These are phyloP conservation scores for Fusarium neocosmosporiellum DNA, from an alignment of 2,329 filamentous ascomycete genomes.

Conservation along the genomic window DNA sequence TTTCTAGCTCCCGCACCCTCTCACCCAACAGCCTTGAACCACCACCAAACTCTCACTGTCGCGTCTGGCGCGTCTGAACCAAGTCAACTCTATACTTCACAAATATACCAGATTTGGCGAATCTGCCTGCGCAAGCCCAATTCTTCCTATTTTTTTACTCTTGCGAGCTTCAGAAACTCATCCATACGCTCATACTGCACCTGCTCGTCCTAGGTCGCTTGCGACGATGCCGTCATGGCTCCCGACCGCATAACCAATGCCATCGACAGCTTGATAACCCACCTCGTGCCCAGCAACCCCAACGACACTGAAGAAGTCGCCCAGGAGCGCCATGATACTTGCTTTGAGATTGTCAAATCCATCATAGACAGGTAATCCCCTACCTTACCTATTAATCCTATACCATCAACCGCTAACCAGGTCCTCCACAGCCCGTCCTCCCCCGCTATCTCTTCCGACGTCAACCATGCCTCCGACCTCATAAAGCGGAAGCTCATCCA, in stretches of 20 bases:
- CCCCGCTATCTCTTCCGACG: constrained; percentile 72
- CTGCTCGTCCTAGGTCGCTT: constrained; percentile 14
- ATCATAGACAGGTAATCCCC: constrained; percentile 63
- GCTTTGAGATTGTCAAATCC: constrained; percentile 62
- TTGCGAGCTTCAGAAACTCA: neutral
- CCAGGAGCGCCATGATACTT: constrained; percentile 75
- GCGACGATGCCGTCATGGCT: constrained; percentile 66
- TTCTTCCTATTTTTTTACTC: neutral
- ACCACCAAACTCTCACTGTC: constrained; percentile 38
- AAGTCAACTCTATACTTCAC: constrained; percentile 22
- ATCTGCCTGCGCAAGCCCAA: neutral
- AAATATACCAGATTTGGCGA: constrained; percentile 4
- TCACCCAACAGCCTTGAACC: constrained; percentile 30
- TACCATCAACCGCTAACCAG: neutral
- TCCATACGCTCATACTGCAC: neutral
- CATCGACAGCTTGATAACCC: constrained; percentile 81
- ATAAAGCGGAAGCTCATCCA: constrained; percentile 90
- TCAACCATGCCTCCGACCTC: constrained; percentile 91
- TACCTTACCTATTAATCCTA: neutral
- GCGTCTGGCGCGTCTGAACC: constrained; percentile 43
- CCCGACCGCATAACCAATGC: constrained; percentile 80
- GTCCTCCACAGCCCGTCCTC: constrained; percentile 55
- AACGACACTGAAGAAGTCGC: constrained; percentile 74
- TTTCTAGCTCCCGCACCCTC: constrained; percentile 20
- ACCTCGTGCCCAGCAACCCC: constrained; percentile 74